These are phyloP conservation scores for Fusarium nygamai DNA, from an alignment of 2,329 filamentous ascomycete genomes.

Conservation along the genomic window DNA sequence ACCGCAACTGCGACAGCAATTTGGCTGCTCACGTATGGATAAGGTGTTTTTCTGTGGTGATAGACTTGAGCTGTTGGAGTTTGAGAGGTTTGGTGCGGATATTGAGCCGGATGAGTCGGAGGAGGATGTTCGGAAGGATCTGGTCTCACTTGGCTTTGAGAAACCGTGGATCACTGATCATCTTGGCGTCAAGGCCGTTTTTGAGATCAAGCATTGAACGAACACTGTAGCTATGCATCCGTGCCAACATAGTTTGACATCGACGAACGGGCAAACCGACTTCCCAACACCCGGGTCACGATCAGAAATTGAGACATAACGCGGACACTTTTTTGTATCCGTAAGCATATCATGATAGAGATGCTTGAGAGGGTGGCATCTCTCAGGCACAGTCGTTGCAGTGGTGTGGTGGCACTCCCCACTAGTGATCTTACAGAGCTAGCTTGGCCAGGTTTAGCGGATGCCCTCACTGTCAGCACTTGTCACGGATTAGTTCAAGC, in stretches of 20 bases:
- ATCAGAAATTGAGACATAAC: not conserved
- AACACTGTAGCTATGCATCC: not conserved
- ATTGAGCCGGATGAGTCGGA: constrained; percentile 41
- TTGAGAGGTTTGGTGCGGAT: constrained; percentile 59
- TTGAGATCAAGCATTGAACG: not conserved
- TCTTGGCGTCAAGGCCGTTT: constrained; percentile 6
- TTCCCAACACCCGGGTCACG: not conserved
- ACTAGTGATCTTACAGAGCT: not conserved
- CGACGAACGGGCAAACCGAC: rapidly evolving
- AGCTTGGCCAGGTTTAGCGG: not conserved
- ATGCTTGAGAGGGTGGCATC: not conserved
- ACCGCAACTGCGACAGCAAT: constrained; percentile 51
- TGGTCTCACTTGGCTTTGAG: constrained; percentile 13
- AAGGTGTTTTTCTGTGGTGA: constrained; percentile 59
- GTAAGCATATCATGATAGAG: not conserved
- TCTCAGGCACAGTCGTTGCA: not conserved
- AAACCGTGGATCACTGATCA: constrained; percentile 16
- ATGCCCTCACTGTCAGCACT: not conserved
- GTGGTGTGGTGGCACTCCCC: not conserved
- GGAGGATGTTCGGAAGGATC: not conserved
- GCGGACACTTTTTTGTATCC: not conserved
- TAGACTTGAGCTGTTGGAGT: constrained; percentile 26
- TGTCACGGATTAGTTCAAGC: not conserved
- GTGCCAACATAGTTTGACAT: rapidly evolving
- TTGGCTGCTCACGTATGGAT: constrained; percentile 64